Percentiles rank a stretch among this genome's conserved stretches.
phyloP scores from a whole-genome alignment of 2,329 filamentous ascomycete genomes.

The Penicillium nordicum region DNA sequence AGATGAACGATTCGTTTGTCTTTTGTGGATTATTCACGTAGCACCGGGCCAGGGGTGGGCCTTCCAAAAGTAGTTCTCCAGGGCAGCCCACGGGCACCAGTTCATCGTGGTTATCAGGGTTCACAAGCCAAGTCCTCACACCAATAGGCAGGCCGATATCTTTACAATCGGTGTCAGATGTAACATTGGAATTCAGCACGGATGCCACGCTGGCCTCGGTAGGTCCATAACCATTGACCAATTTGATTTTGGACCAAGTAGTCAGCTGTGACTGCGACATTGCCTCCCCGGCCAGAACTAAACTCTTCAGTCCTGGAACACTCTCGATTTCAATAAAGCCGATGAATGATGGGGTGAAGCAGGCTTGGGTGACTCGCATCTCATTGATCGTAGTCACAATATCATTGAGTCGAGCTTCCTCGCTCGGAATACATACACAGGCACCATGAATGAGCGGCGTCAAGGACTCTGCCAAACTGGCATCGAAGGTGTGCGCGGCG shows the following conservation, averaged over 20 bases:
- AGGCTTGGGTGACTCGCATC: constrained; percentile 53
- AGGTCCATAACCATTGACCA: constrained; percentile 46
- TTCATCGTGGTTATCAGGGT: constrained; percentile 38
- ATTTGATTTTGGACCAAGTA: constrained; percentile 36
- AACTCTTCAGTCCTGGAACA: constrained; percentile 42
- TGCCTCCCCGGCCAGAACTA: constrained; percentile 47
- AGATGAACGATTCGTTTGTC: constrained; percentile 58
- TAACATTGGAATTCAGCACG: constrained; percentile 34
- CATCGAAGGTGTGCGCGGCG: constrained; percentile 55
- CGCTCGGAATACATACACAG: constrained; percentile 57
- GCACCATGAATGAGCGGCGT: constrained; percentile 55
- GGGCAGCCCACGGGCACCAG: constrained; percentile 43
- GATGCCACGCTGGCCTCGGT: constrained; percentile 41
- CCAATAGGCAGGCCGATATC: constrained; percentile 37
- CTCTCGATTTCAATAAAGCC: constrained; percentile 43
- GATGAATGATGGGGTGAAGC: constrained; percentile 60
- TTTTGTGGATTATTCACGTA: constrained; percentile 59
- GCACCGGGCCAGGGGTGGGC: constrained; percentile 59
- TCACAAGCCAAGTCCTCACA: constrained; percentile 39
- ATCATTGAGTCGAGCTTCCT: constrained; percentile 48
- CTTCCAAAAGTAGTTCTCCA: constrained; percentile 40
- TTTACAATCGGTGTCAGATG: constrained; percentile 30
- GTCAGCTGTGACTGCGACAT: constrained; percentile 46
- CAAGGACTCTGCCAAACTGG: constrained; percentile 54
- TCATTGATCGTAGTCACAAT: constrained; percentile 51